Percentiles rank a stretch among this genome's conserved stretches.
phyloP scores from a whole-genome alignment of 805 yeast genomes.

The Clavispora santaluciae region DNA sequence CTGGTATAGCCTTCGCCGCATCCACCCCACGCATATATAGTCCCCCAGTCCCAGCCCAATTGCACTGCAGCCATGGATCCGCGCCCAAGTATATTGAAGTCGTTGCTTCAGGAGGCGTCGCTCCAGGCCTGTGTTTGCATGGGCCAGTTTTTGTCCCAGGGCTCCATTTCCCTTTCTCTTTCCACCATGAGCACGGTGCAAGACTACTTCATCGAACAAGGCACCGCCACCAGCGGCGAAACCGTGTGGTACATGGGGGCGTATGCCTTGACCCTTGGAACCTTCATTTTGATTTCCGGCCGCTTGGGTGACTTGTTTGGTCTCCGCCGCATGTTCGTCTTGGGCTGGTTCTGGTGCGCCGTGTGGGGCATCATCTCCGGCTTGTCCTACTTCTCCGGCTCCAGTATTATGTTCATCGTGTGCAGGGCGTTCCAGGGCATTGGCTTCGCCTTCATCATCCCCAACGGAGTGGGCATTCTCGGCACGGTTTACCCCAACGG shows the following conservation, averaged over 20 bases:
- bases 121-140: conserved; percentile 10
- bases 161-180: conserved; percentile 34
- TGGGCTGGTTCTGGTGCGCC: conserved; percentile 52
- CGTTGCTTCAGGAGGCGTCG: conserved; percentile 10
- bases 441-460: conserved; percentile 56
- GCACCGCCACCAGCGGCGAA: conserved; percentile 4
- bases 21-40: neutral
- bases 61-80: conserved; percentile 5
- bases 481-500: conserved; percentile 42
- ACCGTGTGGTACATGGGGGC: conserved; percentile 61
- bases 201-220: conserved; percentile 19
- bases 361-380: conserved; percentile 63
- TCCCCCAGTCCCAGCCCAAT: neutral
- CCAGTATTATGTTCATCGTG: conserved; percentile 45
- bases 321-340: conserved; percentile 45
- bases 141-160: conserved; percentile 36
- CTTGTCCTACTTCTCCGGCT: conserved; percentile 45
- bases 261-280: conserved; percentile 66
- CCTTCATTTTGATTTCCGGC: conserved; percentile 66
- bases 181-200: conserved; percentile 34
- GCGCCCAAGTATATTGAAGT: conserved; percentile 8
- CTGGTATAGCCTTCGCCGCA: too few relatives aligned
- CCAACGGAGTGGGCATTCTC: conserved; percentile 56
- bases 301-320: conserved; percentile 72
- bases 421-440: conserved; percentile 63